These are phyloP conservation scores for Ophiostoma perfectum DNA, from an alignment of 2,329 filamentous ascomycete species.

Conservation along the genomic window DNA sequence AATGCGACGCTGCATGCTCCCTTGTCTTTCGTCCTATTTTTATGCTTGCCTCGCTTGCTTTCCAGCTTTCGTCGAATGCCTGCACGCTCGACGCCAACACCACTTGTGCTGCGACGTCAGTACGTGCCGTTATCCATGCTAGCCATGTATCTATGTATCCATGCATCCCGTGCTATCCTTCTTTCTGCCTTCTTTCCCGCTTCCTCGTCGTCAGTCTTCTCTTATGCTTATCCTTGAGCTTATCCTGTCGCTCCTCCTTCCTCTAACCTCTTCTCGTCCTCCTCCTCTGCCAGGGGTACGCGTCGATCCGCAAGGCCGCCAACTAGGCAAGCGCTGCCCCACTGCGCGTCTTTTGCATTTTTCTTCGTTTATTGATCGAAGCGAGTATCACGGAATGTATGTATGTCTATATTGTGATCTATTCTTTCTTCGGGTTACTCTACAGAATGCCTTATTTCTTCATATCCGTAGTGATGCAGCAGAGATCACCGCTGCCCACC, in stretches of 20 bases:
- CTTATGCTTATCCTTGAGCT: too few relatives aligned
- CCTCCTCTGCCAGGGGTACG: neutral
- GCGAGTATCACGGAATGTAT: neutral
- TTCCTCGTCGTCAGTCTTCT: too few relatives aligned
- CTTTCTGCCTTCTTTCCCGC: neutral
- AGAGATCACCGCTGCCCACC: too few relatives aligned
- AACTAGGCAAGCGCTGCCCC: neutral
- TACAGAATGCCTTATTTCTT: too few relatives aligned
- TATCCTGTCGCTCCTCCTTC: neutral
- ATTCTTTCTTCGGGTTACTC: too few relatives aligned
- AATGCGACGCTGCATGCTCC: neutral
- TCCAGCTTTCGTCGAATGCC: neutral
- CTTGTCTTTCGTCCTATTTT: neutral
- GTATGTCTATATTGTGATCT: neutral
- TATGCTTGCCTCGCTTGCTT: neutral
- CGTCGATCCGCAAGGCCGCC: slow-evolving; percentile 10
- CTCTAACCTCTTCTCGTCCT: neutral
- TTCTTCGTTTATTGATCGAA: neutral
- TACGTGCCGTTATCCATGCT: neutral
- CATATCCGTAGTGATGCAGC: too few relatives aligned
- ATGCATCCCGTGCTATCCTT: neutral
- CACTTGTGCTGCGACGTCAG: neutral
- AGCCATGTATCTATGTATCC: neutral
- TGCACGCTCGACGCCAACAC: too few relatives aligned
- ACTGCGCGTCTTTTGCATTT: neutral